phyloP scores from a whole-genome alignment of 805 yeast genomes.

The Candida chauliodis region DNA sequence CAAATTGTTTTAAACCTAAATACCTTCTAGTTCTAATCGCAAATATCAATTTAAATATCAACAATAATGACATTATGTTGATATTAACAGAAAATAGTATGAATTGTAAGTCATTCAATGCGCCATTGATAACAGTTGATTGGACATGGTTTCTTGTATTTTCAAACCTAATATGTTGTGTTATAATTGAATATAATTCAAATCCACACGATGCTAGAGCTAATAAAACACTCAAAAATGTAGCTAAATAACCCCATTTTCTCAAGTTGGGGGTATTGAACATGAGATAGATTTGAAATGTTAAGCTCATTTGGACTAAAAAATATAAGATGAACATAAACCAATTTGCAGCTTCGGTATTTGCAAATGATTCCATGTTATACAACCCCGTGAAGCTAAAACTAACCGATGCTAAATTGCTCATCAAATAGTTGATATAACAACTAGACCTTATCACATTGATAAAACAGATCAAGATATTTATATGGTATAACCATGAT shows the following conservation, averaged over 20 bases:
- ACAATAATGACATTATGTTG: constrained; percentile 54
- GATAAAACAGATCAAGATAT: constrained; percentile 55
- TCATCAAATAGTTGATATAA: constrained; percentile 50
- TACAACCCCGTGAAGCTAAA: constrained; percentile 33
- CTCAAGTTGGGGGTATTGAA: constrained; percentile 57
- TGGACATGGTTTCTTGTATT: constrained; percentile 33
- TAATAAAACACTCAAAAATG: constrained; percentile 29
- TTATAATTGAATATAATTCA: constrained; percentile 51
- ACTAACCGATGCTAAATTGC: constrained; percentile 50
- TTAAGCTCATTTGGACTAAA: constrained; percentile 61
- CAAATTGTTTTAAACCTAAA: constrained; percentile 80
- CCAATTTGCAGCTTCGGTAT: constrained; percentile 60
- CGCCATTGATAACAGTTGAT: constrained; percentile 7
- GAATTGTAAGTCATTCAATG: constrained; percentile 50
- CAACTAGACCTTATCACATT: constrained; percentile 60
- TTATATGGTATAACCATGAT: constrained; percentile 57
- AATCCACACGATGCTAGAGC: constrained; percentile 48
- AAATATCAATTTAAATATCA: constrained; percentile 58
- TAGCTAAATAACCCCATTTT: constrained; percentile 36
- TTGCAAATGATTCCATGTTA: constrained; percentile 34
- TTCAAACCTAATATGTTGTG: constrained; percentile 13
- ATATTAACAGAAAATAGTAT: constrained; percentile 70
- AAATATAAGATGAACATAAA: constrained; percentile 58
- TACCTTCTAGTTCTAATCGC: constrained; percentile 73
- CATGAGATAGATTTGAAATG: constrained; percentile 69